Percentiles rank a stretch among this genome's conserved stretches.
Evolutionary conservation across 2,329 filamentous ascomycete genomes (phyloP).

Genomic region (Neofusicoccum parvum): DNA sequence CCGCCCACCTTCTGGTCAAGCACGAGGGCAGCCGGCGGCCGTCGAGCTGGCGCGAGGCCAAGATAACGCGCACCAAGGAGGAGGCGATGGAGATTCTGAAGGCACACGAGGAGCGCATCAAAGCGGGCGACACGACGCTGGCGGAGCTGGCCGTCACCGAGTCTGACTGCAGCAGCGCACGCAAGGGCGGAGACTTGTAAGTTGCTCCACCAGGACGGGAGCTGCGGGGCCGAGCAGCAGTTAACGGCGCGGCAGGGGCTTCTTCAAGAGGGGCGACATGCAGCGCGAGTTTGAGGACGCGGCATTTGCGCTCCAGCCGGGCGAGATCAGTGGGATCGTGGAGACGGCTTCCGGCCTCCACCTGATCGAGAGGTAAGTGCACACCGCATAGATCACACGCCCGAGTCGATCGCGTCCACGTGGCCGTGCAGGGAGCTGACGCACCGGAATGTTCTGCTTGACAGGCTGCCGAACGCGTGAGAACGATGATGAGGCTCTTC

Average conservation of each 20-base stretch:
- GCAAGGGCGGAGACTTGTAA: constrained; percentile 87
- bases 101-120: constrained; percentile 75
- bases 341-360: constrained; percentile 94
- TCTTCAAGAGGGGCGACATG: constrained; percentile 95
- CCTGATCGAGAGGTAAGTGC: constrained; percentile 83
- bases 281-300: constrained; percentile 98
- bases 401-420: not conserved
- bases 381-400: not conserved
- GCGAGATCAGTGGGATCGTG: constrained; percentile 82
- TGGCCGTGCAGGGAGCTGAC: constrained; percentile 17
- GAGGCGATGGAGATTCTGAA: constrained; percentile 80
- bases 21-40: constrained; percentile 85
- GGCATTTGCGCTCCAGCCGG: constrained; percentile 84
- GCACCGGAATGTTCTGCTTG: not conserved
- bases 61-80: constrained; percentile 86
- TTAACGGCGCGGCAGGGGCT: constrained; percentile 59
- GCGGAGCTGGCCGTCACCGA: constrained; percentile 85
- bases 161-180: constrained; percentile 92
- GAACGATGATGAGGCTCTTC: constrained; percentile 2
- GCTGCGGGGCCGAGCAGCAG: constrained; percentile 23
- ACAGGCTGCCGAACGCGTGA: constrained; percentile 17
- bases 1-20: constrained; percentile 91
- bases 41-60: constrained; percentile 87
- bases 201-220: constrained; percentile 34
- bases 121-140: constrained; percentile 66